Evolutionary conservation across 306 rosid genomes (phyloP), one percentile per base, ranked within the genome.

Genomic region (Cucurbita maxima): DNA sequence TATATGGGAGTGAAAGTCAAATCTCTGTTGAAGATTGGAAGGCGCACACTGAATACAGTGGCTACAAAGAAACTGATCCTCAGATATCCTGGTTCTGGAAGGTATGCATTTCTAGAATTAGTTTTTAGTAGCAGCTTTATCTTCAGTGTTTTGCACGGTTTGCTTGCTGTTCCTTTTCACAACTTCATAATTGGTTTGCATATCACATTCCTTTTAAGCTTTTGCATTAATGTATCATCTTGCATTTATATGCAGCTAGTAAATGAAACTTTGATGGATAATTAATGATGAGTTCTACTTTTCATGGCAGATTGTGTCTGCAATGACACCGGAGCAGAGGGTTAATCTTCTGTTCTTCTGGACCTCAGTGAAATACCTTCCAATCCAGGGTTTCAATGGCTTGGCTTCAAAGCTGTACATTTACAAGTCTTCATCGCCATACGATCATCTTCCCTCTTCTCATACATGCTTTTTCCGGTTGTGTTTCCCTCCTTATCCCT

Each of bases 11-110:
- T 79, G 92, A 87, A 79, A 82, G 77, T 76, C 78, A 56, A 75
- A 80, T 94, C 76, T 82, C 87, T 56, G 81, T 94, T 80, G 95
- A 83, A 68, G 98, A 94, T 79, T 94, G 98, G 97, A 90, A 87
- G 81, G 86, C 86, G n/a, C 95, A 90, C 69, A 90, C 97, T 0
- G 97, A 89, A 61, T 90, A 89, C 77, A 85, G 82, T 63, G 98
- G 97, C 84, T 94, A 86, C 84, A 78, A 79, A 76, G 97, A 89
- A 83, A 87, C 87, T 15, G 98, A 94, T 86, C 76, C 84, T 80
- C 96, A 94, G 72, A 90, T 94, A 61, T 73, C 74, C 60, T 94
- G 98, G 98, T 94, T 94, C 83, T 94, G 98, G 97, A 88, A 90
- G 97, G 98, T 94, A 90, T 48, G 79, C 80, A 56, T 57, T 76